Percentiles rank a stretch among this genome's conserved stretches.
phyloP scores from a whole-genome alignment of 441 rosid species.

The Erysimum cheiri region DNA sequence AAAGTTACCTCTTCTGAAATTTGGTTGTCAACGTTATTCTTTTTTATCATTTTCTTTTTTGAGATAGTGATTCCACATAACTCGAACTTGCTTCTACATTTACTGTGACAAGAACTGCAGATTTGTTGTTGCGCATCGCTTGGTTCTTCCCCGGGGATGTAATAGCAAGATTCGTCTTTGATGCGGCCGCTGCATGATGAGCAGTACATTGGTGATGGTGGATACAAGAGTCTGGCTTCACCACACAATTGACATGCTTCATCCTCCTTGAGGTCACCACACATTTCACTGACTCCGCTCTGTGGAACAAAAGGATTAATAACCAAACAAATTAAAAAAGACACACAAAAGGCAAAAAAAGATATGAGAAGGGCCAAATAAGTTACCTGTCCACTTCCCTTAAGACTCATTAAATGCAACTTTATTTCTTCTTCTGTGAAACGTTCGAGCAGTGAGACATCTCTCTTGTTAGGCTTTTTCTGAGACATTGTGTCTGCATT shows the following conservation, averaged over 20 bases:
- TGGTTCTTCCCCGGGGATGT: constrained; percentile 50
- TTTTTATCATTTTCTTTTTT: constrained; percentile 49
- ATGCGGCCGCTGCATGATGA: constrained; percentile 53
- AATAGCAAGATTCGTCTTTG: constrained; percentile 50
- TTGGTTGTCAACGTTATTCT: constrained; percentile 50
- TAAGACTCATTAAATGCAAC: constrained; percentile 64
- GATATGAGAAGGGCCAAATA: constrained; percentile 12
- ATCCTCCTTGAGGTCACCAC: constrained; percentile 43
- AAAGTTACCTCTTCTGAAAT: constrained; percentile 54
- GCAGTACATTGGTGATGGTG: constrained; percentile 66
- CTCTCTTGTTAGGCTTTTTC: constrained; percentile 40
- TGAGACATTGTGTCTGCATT: constrained; percentile 1
- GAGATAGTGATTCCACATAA: constrained; percentile 45
- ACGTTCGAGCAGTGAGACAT: constrained; percentile 61
- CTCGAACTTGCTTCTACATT: constrained; percentile 30
- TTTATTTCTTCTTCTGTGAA: constrained; percentile 62
- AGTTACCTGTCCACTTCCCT: constrained; percentile 54
- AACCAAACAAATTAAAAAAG: constrained; percentile 4
- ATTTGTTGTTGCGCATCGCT: constrained; percentile 46
- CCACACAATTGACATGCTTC: constrained; percentile 60
- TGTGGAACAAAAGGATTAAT: constrained; percentile 26
- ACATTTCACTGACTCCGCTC: constrained; percentile 24
- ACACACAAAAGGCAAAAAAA: background rate
- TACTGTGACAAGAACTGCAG: constrained; percentile 52
- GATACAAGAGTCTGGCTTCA: constrained; percentile 46